Evolutionary conservation across 1,139 yeast species (phyloP).

Genomic region (Yarrowia galli): DNA sequence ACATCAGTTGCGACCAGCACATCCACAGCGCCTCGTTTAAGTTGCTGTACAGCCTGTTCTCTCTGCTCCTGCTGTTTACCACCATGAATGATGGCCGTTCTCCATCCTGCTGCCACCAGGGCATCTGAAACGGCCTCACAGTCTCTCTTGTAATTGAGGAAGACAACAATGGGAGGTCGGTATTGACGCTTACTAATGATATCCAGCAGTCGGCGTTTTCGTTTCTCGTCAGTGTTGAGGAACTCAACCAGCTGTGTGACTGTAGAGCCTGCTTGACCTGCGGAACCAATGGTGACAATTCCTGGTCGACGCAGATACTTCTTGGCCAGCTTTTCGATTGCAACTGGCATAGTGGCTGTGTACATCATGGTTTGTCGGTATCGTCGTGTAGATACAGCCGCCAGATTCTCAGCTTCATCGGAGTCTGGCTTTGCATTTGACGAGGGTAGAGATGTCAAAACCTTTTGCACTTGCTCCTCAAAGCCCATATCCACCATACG

Average conservation of each 20-base stretch:
- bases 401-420: constrained; percentile 43
- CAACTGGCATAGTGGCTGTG: constrained; percentile 88
- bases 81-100: constrained; percentile 78
- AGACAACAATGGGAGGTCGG: constrained; percentile 70
- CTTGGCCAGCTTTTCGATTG: constrained; percentile 69
- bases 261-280: constrained; percentile 66
- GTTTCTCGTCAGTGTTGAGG: constrained; percentile 53
- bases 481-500: constrained; percentile 95
- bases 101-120: constrained; percentile 57
- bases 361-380: constrained; percentile 78
- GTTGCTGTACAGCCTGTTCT: constrained; percentile 73
- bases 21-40: constrained; percentile 66
- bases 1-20: constrained; percentile 91
- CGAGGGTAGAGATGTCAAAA: constrained; percentile 60
- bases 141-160: constrained; percentile 76
- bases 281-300: constrained; percentile 68
- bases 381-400: constrained; percentile 43
- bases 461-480: constrained; percentile 73
- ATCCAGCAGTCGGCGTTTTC: constrained; percentile 51
- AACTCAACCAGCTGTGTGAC: constrained; percentile 75
- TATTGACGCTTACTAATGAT: constrained; percentile 50
- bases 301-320: constrained; percentile 68
- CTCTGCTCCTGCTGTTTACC: constrained; percentile 87
- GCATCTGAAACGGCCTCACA: constrained; percentile 70
- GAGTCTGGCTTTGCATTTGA: constrained; percentile 47